Evolutionary conservation across 2,329 filamentous ascomycete species (phyloP), one percentile per base, ranked within the genome.

Genomic region (Ceratocystis colombiana): DNA sequence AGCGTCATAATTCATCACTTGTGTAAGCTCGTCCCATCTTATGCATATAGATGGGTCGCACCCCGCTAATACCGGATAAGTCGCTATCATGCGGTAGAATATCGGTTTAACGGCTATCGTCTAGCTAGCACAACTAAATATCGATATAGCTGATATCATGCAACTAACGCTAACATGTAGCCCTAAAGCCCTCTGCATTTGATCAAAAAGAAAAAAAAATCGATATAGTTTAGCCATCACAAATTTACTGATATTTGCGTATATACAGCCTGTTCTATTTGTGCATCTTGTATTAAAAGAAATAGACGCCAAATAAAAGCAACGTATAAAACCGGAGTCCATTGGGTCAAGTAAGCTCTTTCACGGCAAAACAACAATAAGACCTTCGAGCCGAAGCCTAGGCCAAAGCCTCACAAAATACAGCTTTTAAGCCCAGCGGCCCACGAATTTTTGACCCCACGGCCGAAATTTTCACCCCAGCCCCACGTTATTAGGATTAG

Each of bases 391-490:
- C 61, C 37, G 25, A 62, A 62, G 61, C 20, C 44, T 6, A 46
- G 62, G 25, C 28, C 22, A 64, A 45, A 53, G 28, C 62, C 45
- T 48, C 66, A 55, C 59, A 15, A 28, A 30, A 25, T 57, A 59
- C 25, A 22, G 46, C 62, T 50, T 33, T 33, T n/a, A 30, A 37
- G 30, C 55, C 55, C 55, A 25, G 28, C 55, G 55, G 55, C 66
- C 66, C 63, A 68, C 66, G 59, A 65, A 65, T 65, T 68, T 41
- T 65, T 65, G 20, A 68, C 66, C 55, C 62, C 66, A 61, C 66
- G 66, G 66, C 66, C 64, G 66, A 68, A 68, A 64, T 68, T 68
- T 66, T 68, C 64, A 65, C 66, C 64, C 57, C 61, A 68, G 63
- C 66, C 66, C 66, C 66, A 68, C 66, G 33, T 46, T 46, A 65